Conservation (phyloP, 768 basidiomycete genomes). For the Leccinum subgranulosum region DNA sequence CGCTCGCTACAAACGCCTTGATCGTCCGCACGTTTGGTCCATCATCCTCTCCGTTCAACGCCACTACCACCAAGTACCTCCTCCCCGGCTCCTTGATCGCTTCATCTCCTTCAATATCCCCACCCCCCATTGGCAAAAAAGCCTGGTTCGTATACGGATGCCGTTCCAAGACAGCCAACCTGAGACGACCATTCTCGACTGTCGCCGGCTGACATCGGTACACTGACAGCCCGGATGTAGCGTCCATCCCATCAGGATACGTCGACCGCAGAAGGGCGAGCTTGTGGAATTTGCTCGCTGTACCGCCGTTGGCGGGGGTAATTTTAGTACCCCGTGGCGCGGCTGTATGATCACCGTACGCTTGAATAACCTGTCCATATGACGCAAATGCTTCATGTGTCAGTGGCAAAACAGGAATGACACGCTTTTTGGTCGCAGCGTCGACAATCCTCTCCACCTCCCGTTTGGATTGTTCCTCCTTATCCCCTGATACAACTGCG, state of each 20-base stretch:
- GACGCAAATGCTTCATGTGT: constrained; percentile 84
- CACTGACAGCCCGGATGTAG: constrained; percentile 72
- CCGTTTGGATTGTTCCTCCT: neutral
- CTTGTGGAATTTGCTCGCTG: constrained; percentile 92
- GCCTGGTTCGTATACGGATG: constrained; percentile 89
- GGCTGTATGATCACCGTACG: constrained; percentile 63
- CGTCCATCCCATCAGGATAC: constrained; percentile 57
- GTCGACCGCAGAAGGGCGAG: constrained; percentile 66
- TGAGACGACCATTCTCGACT: constrained; percentile 46
- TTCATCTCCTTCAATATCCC: constrained; percentile 37
- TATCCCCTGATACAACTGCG: constrained; percentile 9
- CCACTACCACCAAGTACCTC: constrained; percentile 83
- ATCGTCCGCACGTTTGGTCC: constrained; percentile 71
- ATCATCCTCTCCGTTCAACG: constrained; percentile 72
- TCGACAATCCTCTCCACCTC: neutral
- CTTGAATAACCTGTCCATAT: constrained; percentile 91
- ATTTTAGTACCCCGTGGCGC: constrained; percentile 68
- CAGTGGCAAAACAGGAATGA: constrained; percentile 61
- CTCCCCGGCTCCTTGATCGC: constrained; percentile 46
- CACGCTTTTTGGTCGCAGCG: constrained; percentile 15
- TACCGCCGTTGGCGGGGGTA: constrained; percentile 84
- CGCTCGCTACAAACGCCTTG: constrained; percentile 78
- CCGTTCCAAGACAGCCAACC: constrained; percentile 77
- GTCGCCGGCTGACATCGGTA: constrained; percentile 70
- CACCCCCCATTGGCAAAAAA: constrained; percentile 90